phyloP scores from a whole-genome alignment of 2,329 filamentous ascomycete species.

The Lasiodiplodia citricola region DNA sequence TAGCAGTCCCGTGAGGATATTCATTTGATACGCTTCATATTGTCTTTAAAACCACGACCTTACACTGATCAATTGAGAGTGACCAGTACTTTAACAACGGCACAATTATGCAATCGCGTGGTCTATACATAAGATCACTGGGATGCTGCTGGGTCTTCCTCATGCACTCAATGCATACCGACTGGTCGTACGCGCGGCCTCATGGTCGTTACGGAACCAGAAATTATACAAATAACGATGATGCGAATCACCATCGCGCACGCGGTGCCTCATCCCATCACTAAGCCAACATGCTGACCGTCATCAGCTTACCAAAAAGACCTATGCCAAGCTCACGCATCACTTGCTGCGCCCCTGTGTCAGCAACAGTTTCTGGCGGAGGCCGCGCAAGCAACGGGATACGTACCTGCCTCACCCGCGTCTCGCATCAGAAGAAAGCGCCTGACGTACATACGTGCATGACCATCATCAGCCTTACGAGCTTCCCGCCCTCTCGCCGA shows the following conservation, averaged over 20 bases:
- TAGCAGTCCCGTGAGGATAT: too few species aligned
- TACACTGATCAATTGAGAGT: too few species aligned
- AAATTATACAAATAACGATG: not conserved
- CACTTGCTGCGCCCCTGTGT: not conserved
- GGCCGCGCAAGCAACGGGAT: not conserved
- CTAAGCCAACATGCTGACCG: not conserved
- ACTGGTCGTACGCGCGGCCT: not conserved
- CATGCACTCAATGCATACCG: accelerated
- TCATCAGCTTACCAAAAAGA: not conserved
- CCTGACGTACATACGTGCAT: not conserved
- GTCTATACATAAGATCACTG: too few species aligned
- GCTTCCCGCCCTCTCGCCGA: not conserved
- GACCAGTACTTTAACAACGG: not conserved
- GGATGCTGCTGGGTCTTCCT: too few species aligned
- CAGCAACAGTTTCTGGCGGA: not conserved
- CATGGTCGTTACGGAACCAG: not conserved
- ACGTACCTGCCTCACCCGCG: not conserved
- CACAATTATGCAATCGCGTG: not conserved
- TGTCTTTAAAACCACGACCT: too few species aligned
- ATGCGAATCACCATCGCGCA: not conserved
- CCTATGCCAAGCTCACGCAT: not conserved
- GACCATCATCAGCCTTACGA: not conserved
- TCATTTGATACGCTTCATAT: too few species aligned
- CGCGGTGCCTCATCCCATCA: not conserved
- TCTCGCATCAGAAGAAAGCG: not conserved